phyloP scores from a whole-genome alignment of 1,284 basidiomycete genomes.

The Veloboletus limbatus region DNA sequence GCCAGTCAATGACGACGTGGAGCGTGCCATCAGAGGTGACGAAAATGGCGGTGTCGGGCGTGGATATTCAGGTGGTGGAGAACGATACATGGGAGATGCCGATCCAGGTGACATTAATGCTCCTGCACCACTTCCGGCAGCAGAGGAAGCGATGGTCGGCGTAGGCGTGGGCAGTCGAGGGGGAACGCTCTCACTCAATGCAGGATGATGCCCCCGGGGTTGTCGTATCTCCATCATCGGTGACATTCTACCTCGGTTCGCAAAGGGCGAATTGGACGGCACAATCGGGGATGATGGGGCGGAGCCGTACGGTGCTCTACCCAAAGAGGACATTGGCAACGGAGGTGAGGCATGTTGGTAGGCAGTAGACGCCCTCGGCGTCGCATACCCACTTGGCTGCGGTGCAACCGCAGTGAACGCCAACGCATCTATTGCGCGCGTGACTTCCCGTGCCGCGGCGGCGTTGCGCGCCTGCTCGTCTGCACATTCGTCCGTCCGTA shows the following conservation, averaged over 20 bases:
- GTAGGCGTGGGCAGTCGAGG: constrained; percentile 9
- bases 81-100: constrained; percentile 36
- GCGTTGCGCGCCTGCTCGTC: constrained; percentile 50
- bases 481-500: constrained; percentile 15
- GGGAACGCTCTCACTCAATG: constrained; percentile 15
- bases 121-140: not conserved
- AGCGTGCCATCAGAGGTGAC: constrained; percentile 30
- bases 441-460: constrained; percentile 65
- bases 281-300: constrained; percentile 28
- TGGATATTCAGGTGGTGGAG: constrained; percentile 38
- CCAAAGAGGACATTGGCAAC: not conserved
- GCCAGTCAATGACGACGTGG: constrained; percentile 35
- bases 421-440: constrained; percentile 58
- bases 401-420: constrained; percentile 43
- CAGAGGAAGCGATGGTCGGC: not conserved
- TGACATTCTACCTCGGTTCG: constrained; percentile 15
- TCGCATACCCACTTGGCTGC: constrained; percentile 16
- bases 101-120: not conserved
- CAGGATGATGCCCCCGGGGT: not conserved
- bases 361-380: constrained; percentile 15
- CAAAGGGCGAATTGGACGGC: constrained; percentile 31
- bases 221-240: constrained; percentile 12
- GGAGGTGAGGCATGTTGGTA: not conserved
- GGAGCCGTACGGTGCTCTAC: constrained; percentile 13
- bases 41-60: constrained; percentile 31